Evolutionary conservation across 78 protist species (phyloP), one percentile per base, ranked within the genome.

Genomic region (Anaeramoeba flamelloides): DNA sequence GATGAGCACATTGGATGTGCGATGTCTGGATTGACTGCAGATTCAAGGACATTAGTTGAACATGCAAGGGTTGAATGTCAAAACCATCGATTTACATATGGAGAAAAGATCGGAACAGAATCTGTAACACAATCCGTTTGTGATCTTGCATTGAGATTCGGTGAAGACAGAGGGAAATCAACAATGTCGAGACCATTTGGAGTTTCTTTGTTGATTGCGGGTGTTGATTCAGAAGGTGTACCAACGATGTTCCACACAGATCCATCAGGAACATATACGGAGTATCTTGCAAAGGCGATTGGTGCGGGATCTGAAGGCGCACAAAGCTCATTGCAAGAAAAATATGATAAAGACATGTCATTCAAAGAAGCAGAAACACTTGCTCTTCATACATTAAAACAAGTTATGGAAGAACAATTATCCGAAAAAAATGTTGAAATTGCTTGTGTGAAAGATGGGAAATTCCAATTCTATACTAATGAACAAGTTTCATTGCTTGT

Each of bases 141-240:
- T 76, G 96, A 96, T 78, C 81, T 91, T 8, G 92, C 94, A 12
- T 82, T 95, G 34, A 74, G 89, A 17, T 96, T 96, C 76, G 98
- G 98, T 36, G 99, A 95, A 64, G 89, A 86, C 74, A 31, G 79
- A 17, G 84, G 84, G 4, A 83, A 79, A 0, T 90, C 37, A 40
- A n/a, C n/a, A n/a, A n/a, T 89, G 97, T 82, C 90, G 75, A 87
- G 99, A 30, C 99, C 99, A 22, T 95, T 95, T 81, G 99, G 99
- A 31, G 99, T 96, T 32, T 93, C 99, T 1, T 87, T 96, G 30
- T 92, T 98, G 39, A 36, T 98, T 22, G 99, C 97, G 0, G 99
- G 99, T 22, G 84, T 90, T 2, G 99, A 98, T 83, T 96, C 89
- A 76, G 2, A 69, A 1, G 30, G 79, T 31, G 98, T 96, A 3